Percentiles rank a stretch among this genome's conserved stretches.
Evolutionary conservation across 345 rosid species (phyloP).

Genomic region (Arabidopsis thaliana): DNA sequence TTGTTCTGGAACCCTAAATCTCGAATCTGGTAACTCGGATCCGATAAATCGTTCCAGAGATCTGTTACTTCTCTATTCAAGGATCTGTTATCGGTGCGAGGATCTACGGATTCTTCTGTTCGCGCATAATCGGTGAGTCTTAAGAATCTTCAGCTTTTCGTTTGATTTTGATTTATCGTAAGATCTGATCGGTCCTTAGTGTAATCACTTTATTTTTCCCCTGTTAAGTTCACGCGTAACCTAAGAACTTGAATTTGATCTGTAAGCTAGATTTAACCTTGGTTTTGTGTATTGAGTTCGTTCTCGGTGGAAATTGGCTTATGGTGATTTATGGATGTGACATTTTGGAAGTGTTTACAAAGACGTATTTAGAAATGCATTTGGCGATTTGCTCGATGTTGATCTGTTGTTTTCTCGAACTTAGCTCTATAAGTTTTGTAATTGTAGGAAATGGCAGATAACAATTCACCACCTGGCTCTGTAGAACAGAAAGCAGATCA

Average conservation of each 20-base stretch:
- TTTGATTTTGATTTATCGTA: constrained; percentile 3
- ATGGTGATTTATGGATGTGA: not conserved
- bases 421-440: constrained; percentile 27
- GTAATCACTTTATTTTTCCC: not conserved
- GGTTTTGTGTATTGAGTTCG: constrained; percentile 6
- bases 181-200: constrained; percentile 32
- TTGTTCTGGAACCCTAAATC: constrained; percentile 34
- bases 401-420: not conserved
- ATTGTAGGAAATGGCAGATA: constrained; percentile 62
- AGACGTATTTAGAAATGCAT: not conserved
- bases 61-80: constrained; percentile 28
- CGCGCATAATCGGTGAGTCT: constrained; percentile 27
- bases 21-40: constrained; percentile 15
- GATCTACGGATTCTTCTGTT: constrained; percentile 12
- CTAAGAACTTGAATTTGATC: not conserved
- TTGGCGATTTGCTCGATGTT: not conserved
- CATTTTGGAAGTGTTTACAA: not conserved
- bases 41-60: constrained; percentile 10
- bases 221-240: not conserved
- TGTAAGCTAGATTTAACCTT: constrained; percentile 9
- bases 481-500: constrained; percentile 59
- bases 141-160: not conserved
- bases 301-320: constrained; percentile 1
- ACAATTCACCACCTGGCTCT: constrained; percentile 56
- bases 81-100: constrained; percentile 9